Evolutionary conservation across 164 flowering plant species (phyloP), one percentile per base, ranked within the genome.

Genomic region (Brasenia schreberi): DNA sequence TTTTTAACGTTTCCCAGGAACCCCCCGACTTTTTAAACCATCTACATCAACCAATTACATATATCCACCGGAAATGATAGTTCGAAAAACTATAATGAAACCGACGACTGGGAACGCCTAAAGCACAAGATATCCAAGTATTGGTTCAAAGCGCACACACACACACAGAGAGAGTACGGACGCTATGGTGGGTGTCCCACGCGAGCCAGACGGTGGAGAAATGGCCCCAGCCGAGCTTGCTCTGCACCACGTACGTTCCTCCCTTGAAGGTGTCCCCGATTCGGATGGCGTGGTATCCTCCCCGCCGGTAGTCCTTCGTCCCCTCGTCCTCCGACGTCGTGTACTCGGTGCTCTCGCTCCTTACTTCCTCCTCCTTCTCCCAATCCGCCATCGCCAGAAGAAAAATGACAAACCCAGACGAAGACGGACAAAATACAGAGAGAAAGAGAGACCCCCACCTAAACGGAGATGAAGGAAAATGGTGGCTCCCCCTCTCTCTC

Each of bases 201-300:
- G 66, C 71, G 19, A 69, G 71, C 71, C 71, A 69, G 64, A 69
- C 71, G 6, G 71, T 69, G n/a, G 71, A 69, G 44, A 69, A 69
- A 49, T 65, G 67, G 14, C 67, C 67, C 67, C 67, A 65, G 5
- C 67, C 67, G 0, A 65, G 59, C 59, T 65, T 69, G 33, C 60
- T 12, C 19, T 62, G 61, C 16, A 62, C 71, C 6, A 63, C 33
- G 19, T 63, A 69, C 14, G 80, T 42, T 2, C 83, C 87, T 53
- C 71, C 65, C 66, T 81, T 82, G 71, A 81, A 86, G 4, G 85
- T 65, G 63, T 86, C 91, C 0, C 88, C 91, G 69, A 86, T 69
- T 58, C 81, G 80, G 42, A 86, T 87, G n/a, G 85, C 85, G 66
- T 86, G 91, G 74, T 86, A 84, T 33, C 88, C 88, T 19, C 91